These are phyloP conservation scores for Phytophthora cryptogea DNA, from an alignment of 352 stramenopile species.

Conservation along the genomic window DNA sequence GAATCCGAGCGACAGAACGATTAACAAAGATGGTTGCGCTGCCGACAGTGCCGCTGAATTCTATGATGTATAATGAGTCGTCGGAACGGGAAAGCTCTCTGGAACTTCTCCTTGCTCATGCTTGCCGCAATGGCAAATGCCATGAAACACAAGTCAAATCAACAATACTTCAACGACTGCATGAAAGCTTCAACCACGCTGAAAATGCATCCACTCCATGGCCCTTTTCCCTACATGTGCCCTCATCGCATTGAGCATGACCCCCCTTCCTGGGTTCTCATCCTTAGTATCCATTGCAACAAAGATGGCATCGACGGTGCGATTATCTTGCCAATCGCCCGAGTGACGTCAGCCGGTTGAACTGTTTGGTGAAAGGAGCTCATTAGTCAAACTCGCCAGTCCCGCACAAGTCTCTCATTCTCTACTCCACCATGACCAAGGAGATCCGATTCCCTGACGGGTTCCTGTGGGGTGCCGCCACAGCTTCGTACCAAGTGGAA, in stretches of 20 bases:
- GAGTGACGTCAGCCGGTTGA: conserved; percentile 4
- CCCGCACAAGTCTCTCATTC: conserved; percentile 1
- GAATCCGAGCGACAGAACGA: not conserved
- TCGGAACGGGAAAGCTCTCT: not conserved
- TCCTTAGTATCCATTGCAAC: not conserved
- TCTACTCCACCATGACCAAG: conserved; percentile 27
- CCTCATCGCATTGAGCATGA: conserved; percentile 2
- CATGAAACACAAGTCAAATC: not conserved
- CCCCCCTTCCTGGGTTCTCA: not conserved
- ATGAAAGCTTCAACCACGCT: conserved; percentile 21
- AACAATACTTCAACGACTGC: conserved; percentile 14
- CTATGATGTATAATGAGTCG: not conserved
- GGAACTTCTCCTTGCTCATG: not conserved
- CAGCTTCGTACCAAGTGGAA: conserved; percentile 93
- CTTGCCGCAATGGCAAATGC: no score
- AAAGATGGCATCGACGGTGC: not conserved
- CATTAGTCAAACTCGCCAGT: conserved; percentile 21
- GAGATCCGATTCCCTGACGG: conserved; percentile 49
- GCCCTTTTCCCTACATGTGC: no score
- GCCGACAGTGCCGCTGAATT: no score
- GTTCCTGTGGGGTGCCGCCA: conserved; percentile 89
- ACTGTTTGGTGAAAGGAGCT: conserved; percentile 1
- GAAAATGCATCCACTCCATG: conserved; percentile 7
- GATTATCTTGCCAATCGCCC: not conserved
- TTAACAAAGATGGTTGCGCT: not conserved